Evolutionary conservation across 2,329 filamentous ascomycete genomes (phyloP), one percentile per base, ranked within the genome.

Genomic region (Neofusicoccum umdonicola): DNA sequence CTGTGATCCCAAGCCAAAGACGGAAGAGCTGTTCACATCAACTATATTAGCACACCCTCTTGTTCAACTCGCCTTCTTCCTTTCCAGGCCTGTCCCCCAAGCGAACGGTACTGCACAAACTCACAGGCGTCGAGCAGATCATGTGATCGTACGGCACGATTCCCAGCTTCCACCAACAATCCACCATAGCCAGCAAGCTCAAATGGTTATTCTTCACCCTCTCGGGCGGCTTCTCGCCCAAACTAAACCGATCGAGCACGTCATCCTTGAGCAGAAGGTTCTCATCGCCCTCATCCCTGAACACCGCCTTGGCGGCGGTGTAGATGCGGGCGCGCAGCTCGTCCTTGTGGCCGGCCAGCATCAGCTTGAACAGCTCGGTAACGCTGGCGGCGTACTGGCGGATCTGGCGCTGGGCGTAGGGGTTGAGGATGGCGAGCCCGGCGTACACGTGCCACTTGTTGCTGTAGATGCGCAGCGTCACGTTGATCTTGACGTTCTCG

Each of bases 371-470:
- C 19, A 99, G 83, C 72, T 96, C 93, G 0, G 95, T 98, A 19
- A 97, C 94, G 48, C 90, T 93, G 72, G 90, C 84, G 9, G 95
- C 94, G 77, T 98, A 99, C 81, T 98, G 93, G 64, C 90, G 87
- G 72, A 99, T 98, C 79, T 99, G 95, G 77, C 90, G 85, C 76
- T 90, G 91, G 3, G 95, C 95, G 65, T 93, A 90, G 0, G 95
- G 95, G 76, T 99, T 99, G 65, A 99, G 85, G 73, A 99, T 99
- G 11, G 96, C 95, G 8, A 99, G 88, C 0, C 95, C 95, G 19
- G 95, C 95, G 77, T 99, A 99, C 65, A 99, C 95, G 81, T 99
- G 96, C 96, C 96, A 99, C 79, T 98, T 99, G 78, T 97, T 96
- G 66, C 90, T 89, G 81, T 98, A 99, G 80, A 99, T 98, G 71